Conservation (phyloP, 306 rosid genomes). For the Citrullus mucosospermus region DNA sequence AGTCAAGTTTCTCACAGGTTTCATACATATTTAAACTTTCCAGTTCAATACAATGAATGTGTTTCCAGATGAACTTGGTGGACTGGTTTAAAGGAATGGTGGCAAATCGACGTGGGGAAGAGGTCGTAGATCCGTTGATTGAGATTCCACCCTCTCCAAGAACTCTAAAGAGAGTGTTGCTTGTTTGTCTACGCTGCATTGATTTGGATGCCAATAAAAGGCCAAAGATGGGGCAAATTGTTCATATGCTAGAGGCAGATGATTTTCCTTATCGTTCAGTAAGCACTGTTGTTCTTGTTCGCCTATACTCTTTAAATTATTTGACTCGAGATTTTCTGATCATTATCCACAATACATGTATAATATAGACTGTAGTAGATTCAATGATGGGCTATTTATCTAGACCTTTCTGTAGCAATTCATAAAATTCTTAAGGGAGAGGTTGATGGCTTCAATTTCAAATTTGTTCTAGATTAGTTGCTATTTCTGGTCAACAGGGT, state of each 20-base stretch:
- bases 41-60: not conserved
- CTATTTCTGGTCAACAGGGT: not conserved
- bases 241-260: constrained; percentile 94
- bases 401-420: not conserved
- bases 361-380: not conserved
- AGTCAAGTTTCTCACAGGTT: not conserved
- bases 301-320: not conserved
- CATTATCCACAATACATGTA: not conserved
- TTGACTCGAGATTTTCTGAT: not conserved
- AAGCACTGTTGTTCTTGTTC: constrained; percentile 8
- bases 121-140: constrained; percentile 63
- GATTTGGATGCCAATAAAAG: constrained; percentile 79
- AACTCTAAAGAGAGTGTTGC: constrained; percentile 67
- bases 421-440: not conserved
- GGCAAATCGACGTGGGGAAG: constrained; percentile 77
- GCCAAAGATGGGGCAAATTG: constrained; percentile 97
- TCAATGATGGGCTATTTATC: not conserved
- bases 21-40: not conserved
- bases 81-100: constrained; percentile 96
- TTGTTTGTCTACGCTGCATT: constrained; percentile 81
- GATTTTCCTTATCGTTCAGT: constrained; percentile 89
- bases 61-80: constrained; percentile 83
- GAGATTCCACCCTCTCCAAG: constrained; percentile 63
- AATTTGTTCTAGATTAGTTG: not conserved
- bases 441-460: not conserved